These are phyloP conservation scores for Brassica juncea DNA, from an alignment of 345 rosid genomes.

Conservation along the genomic window DNA sequence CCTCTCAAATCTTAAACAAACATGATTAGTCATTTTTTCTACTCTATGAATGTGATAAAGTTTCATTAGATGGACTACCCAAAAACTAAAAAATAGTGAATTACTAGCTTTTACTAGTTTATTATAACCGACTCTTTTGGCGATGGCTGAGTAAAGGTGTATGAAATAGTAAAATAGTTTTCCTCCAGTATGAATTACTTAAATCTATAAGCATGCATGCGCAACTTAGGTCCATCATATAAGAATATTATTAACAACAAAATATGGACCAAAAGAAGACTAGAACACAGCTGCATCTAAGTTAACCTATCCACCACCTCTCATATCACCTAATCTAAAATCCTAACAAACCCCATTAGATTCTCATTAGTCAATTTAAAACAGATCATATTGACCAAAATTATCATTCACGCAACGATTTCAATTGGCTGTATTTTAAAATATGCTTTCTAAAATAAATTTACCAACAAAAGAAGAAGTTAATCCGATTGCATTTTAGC, in stretches of 20 bases:
- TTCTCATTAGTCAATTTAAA: not conserved
- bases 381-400: not conserved
- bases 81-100: not conserved
- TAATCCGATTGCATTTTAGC: not conserved
- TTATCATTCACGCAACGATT: not conserved
- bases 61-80: not conserved
- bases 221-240: constrained; percentile 34
- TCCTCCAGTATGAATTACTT: constrained; percentile 5
- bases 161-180: not conserved
- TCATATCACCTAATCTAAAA: constrained; percentile 24
- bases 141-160: not conserved
- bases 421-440: not conserved
- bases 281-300: constrained; percentile 3
- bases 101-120: not conserved
- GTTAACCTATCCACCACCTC: constrained; percentile 8
- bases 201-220: constrained; percentile 35
- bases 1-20: not conserved
- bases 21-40: not conserved
- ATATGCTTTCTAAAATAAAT: not conserved
- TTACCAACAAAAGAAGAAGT: not conserved
- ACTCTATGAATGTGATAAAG: not conserved
- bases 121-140: constrained; percentile 18
- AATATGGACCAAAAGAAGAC: not conserved
- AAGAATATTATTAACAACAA: not conserved
- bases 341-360: constrained; percentile 28